Conservation (phyloP, 352 stramenopile species). For the Pythium insidiosum region DNA sequence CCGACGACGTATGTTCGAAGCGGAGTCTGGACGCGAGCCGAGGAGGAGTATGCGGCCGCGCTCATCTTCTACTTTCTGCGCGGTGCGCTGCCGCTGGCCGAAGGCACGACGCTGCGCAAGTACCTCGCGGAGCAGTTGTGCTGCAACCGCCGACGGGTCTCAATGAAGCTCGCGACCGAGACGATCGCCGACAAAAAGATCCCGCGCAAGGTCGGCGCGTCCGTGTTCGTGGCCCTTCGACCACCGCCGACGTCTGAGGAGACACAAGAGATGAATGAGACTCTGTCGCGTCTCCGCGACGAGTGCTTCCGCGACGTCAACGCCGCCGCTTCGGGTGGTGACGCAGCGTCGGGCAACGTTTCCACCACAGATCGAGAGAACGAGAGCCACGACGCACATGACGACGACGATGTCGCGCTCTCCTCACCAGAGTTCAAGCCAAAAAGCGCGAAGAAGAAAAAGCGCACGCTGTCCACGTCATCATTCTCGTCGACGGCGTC, state of each 20-base stretch:
- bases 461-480: slow-evolving; percentile 3
- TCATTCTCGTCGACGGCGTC: slow-evolving; percentile 6
- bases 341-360: no score
- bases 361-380: no score
- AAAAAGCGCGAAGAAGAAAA: slow-evolving; percentile 1
- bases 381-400: no score
- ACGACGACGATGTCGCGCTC: no score
- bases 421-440: no score
- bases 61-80: slow-evolving; percentile 63
- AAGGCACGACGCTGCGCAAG: slow-evolving; percentile 59
- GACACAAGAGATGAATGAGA: slow-evolving; percentile 20
- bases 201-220: slow-evolving; percentile 55
- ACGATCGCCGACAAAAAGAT: slow-evolving; percentile 49
- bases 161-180: slow-evolving; percentile 69
- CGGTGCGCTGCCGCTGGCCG: slow-evolving; percentile 33
- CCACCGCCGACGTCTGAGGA: slow-evolving; percentile 23
- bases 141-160: slow-evolving; percentile 57
- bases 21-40: slow-evolving; percentile 48
- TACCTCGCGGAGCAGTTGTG: slow-evolving; percentile 57
- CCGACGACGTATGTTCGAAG: slow-evolving; percentile 27
- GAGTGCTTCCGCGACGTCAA: slow-evolving; percentile 25
- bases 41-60: slow-evolving; percentile 55
- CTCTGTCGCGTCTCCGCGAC: slow-evolving; percentile 25
- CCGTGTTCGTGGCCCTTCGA: slow-evolving; percentile 39
- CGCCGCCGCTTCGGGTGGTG: no score